phyloP scores from a whole-genome alignment of 2,329 filamentous ascomycete genomes.

The Metarhizium sp. region DNA sequence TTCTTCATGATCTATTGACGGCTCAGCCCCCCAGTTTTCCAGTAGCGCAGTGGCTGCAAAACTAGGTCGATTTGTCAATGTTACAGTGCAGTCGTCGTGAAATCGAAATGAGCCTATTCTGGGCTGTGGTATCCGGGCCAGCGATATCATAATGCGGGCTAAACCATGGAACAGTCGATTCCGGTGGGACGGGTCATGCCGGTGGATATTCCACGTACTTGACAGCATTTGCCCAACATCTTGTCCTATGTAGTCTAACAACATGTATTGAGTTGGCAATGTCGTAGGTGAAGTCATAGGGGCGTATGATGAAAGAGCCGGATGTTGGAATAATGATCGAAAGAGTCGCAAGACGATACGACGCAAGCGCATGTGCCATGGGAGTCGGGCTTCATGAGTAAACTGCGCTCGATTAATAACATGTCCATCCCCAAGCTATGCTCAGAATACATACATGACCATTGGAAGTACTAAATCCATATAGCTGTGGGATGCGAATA shows the following conservation, averaged over 20 bases:
- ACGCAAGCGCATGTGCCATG: constrained; percentile 6
- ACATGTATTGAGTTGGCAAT: constrained; percentile 11
- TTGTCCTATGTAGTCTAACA: constrained; percentile 17
- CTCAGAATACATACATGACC: constrained; percentile 5
- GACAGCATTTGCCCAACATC: constrained; percentile 18
- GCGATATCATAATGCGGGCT: constrained; percentile 16
- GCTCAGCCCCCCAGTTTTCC: constrained; percentile 22
- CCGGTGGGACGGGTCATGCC: constrained; percentile 4
- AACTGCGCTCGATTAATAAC: constrained; percentile 7
- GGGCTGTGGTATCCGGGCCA: constrained; percentile 18
- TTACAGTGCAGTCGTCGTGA: constrained; percentile 19
- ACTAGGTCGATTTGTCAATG: constrained; percentile 22
- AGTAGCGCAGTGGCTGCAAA: constrained; percentile 17
- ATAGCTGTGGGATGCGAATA: constrained; percentile 15
- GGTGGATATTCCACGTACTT: constrained; percentile 13
- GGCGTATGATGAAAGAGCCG: constrained; percentile 6
- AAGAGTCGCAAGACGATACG: not conserved
- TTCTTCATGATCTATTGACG: constrained; percentile 17
- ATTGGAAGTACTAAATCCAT: constrained; percentile 13
- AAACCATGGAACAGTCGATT: constrained; percentile 20
- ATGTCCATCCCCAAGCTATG: not conserved
- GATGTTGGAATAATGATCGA: constrained; percentile 2
- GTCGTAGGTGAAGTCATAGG: constrained; percentile 1
- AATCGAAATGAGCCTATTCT: constrained; percentile 21
- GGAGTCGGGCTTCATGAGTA: constrained; percentile 7